Evolutionary conservation across 257 asterid species (phyloP), one percentile per base, ranked within the genome.

Genomic region (Gentiana straminea): DNA sequence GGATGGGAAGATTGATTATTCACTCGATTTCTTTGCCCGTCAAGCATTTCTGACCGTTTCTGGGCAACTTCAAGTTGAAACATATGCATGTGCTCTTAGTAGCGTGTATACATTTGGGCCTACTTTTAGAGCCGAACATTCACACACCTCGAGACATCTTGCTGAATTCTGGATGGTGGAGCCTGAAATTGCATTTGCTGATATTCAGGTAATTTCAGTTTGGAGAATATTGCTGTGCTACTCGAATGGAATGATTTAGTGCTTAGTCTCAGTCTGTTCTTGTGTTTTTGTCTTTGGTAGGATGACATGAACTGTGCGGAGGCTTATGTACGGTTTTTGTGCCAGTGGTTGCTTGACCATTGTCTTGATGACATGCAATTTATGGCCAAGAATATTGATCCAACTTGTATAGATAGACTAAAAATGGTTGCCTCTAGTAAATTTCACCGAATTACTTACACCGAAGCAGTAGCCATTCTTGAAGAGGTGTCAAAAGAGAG

Each of bases 81-180:
- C 98, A 13, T 85, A 81, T 74, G 96, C 95, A 1, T 84, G 98
- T 73, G 86, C 94, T 2, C 97, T 83, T 50, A 77, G 95, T 58
- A 87, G 94, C 54, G 97, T 87, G 55, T 91, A 91, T 54, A 87
- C 98, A 8, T 91, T 91, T 64, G 98, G 97, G 49, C 98, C 98
- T 45, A 91, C 98, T 47, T 91, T 87, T 69, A 74, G 98, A 67
- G 98, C 97, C 7, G 98, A 91, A 69, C 63, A 91, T 64, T 91
- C 98, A 0, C 97, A 91, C 73, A 87, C 98, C 49, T 66, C 95
- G 4, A 79, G 98, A 67, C 97, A 91, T 77, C 88, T 91, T 61
- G 93, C 97, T 35, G 98, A 91, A 65, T 91, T 91, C 69, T 85
- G 98, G 95, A 91, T 91, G 98, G 96, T 91, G 76, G 98, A 91